These are phyloP conservation scores for Leptographium procerum DNA, from an alignment of 2,329 filamentous ascomycete genomes.

Conservation along the genomic window DNA sequence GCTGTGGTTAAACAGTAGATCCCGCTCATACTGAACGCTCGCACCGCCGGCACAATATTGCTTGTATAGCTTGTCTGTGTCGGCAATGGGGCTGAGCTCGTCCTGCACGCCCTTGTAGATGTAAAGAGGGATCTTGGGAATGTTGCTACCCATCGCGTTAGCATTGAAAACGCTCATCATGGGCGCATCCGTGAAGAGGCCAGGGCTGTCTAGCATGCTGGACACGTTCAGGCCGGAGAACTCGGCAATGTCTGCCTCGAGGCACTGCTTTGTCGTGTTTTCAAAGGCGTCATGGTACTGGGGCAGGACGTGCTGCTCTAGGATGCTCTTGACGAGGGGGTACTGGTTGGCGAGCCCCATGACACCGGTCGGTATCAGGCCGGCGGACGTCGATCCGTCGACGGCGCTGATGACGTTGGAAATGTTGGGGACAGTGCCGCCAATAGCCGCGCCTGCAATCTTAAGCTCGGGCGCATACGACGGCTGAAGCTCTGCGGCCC, in stretches of 20 bases:
- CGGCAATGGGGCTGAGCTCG: conserved; percentile 15
- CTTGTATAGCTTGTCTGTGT: conserved; percentile 4
- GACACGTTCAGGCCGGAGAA: conserved; percentile 12
- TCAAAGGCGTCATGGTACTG: conserved; percentile 13
- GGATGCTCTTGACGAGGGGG: background rate
- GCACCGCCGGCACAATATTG: conserved; percentile 5
- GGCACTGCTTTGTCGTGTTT: conserved; percentile 19
- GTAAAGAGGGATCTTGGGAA: conserved; percentile 31
- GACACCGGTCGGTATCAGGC: conserved; percentile 15
- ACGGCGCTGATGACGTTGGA: conserved; percentile 26
- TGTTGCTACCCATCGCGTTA: conserved; percentile 20
- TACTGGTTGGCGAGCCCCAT: conserved; percentile 10
- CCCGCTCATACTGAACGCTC: conserved; percentile 3
- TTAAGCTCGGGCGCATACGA: conserved; percentile 35
- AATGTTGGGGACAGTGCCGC: conserved; percentile 30
- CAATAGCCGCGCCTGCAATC: conserved; percentile 23
- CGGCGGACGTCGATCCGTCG: conserved; percentile 15
- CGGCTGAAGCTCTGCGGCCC: conserved; percentile 32
- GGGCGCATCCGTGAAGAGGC: conserved; percentile 7
- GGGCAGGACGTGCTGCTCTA: conserved; percentile 6
- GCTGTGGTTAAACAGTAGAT: background rate
- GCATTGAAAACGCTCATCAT: conserved; percentile 16
- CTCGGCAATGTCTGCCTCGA: conserved; percentile 27
- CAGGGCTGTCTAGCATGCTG: conserved; percentile 11
- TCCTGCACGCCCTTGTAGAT: conserved; percentile 34